Conservation (phyloP, 768 basidiomycete genomes). For the Russula ochroleuca region DNA sequence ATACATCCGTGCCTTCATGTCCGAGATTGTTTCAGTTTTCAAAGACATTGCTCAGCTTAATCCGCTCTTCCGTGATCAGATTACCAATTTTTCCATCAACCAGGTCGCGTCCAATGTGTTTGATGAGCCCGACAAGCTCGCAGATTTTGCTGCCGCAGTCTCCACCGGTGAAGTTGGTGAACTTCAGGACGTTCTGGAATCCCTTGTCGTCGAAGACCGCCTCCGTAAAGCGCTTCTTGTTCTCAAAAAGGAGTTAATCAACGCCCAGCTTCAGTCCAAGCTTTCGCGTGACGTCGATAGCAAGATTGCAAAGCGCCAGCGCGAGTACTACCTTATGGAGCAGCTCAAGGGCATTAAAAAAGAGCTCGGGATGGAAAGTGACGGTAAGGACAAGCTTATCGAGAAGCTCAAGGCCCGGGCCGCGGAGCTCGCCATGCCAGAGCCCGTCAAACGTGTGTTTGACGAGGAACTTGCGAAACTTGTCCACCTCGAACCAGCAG, state of each 20-base stretch:
- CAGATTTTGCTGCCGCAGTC: conserved; percentile 95
- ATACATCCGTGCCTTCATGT: conserved; percentile 92
- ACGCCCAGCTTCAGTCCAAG: conserved; percentile 91
- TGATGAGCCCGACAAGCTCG: conserved; percentile 95
- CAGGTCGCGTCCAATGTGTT: conserved; percentile 92
- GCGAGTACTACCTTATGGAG: conserved; percentile 96
- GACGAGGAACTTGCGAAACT: conserved; percentile 94
- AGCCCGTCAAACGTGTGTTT: conserved; percentile 85
- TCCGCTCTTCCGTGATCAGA: conserved; percentile 96
- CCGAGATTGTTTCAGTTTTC: conserved; percentile 94
- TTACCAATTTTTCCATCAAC: conserved; percentile 92
- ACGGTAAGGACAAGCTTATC: conserved; percentile 91
- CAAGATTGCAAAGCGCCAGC: conserved; percentile 91
- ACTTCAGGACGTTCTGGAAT: conserved; percentile 90
- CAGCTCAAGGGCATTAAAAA: conserved; percentile 96
- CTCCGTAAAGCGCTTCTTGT: conserved; percentile 87
- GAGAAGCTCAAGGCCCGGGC: conserved; percentile 91
- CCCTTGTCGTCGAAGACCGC: conserved; percentile 78
- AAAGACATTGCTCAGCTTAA: conserved; percentile 98
- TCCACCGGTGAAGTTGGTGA: conserved; percentile 90
- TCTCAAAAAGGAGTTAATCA: conserved; percentile 96
- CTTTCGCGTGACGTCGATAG: conserved; percentile 88
- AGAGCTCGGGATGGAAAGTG: conserved; percentile 91
- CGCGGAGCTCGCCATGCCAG: conserved; percentile 79
- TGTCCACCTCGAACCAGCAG: conserved; percentile 82